Percentiles rank a stretch among this genome's conserved stretches.
Evolutionary conservation across 148 eudicot genomes (phyloP).

Genomic region (Gaultheria prostrata): DNA sequence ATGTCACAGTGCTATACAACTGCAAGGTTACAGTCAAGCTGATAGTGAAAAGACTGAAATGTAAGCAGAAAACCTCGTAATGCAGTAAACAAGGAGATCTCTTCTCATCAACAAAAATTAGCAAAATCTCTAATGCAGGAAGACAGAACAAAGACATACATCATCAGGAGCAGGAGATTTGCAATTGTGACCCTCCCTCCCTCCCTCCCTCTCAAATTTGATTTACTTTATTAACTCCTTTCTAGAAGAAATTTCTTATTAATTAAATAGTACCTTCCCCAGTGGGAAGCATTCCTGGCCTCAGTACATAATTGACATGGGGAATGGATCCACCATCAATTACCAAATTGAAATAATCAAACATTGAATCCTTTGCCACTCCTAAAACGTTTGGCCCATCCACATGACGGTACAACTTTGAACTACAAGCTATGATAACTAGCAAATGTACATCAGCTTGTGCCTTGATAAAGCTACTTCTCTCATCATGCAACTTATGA

Average conservation of each 20-base stretch:
- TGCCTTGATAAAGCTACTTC: slow-evolving; percentile 8
- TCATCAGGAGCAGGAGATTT: neutral
- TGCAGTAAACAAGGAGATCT: neutral
- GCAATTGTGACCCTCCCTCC: neutral
- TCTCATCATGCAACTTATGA: neutral
- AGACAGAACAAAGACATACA: neutral
- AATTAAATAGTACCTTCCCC: neutral
- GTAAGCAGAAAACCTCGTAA: neutral
- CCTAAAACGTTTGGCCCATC: neutral
- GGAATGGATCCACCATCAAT: neutral
- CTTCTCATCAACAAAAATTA: neutral
- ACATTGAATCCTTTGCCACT: neutral
- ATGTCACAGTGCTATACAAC: slow-evolving; percentile 92
- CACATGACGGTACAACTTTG: neutral
- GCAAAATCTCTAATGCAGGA: neutral
- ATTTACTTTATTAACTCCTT: neutral
- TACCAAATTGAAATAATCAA: neutral
- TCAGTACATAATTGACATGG: neutral
- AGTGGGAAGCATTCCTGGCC: neutral
- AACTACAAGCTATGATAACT: neutral
- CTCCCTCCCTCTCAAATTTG: neutral
- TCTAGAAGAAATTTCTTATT: neutral
- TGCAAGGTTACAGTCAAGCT: slow-evolving; percentile 33
- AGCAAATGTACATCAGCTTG: neutral
- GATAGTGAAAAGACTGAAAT: slow-evolving; percentile 13